Evolutionary conservation across 164 flowering plant genomes (phyloP), one percentile per base, ranked within the genome.

Genomic region (Saururus chinensis): DNA sequence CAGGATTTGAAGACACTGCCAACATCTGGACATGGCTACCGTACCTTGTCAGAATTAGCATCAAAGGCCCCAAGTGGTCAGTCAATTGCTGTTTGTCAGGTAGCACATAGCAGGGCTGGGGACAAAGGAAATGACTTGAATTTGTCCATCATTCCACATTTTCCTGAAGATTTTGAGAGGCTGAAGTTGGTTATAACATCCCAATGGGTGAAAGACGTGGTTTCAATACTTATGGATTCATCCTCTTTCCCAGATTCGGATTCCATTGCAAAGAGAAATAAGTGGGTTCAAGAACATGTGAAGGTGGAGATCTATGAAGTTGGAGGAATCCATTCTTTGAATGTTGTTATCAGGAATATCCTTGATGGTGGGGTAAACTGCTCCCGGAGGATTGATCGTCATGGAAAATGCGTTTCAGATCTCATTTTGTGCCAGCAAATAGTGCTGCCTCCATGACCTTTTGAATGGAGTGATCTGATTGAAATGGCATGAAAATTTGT

Each of bases 311-410:
- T 93, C 20, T 90, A 88, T 70, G 95, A 88, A 65, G 95, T 73
- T 19, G 71, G 49, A 60, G 97, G 97, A 37, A 83, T 93, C 37
- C 74, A 71, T 67, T 83, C 97, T 4, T 65, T 93, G 65, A 93
- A 93, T 67, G 76, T 90, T 26, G 88, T 90, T 49, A 89, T 93
- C 12, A 79, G 88, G 8, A 85, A 90, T 68, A 82, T 87, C 58
- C 80, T 93, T 55, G 99, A 93, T 71, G 96, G 99, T 11, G 99
- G 99, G 40, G 99, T 93, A 63, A 93, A 93, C 73, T 93, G 97
- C 65, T 93, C 99, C n/a, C 73, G 96, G 55, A 80, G 95, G 73
- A 88, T 93, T 53, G 99, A 93, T 51, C 77, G 97, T 45, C 99
- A 93, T 72, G 99, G 99, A n/a, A 93, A 93, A 80, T 80, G 86